Evolutionary conservation across 2,329 filamentous ascomycete species (phyloP), one percentile per base, ranked within the genome.

Genomic region (Volutella citrinella): DNA sequence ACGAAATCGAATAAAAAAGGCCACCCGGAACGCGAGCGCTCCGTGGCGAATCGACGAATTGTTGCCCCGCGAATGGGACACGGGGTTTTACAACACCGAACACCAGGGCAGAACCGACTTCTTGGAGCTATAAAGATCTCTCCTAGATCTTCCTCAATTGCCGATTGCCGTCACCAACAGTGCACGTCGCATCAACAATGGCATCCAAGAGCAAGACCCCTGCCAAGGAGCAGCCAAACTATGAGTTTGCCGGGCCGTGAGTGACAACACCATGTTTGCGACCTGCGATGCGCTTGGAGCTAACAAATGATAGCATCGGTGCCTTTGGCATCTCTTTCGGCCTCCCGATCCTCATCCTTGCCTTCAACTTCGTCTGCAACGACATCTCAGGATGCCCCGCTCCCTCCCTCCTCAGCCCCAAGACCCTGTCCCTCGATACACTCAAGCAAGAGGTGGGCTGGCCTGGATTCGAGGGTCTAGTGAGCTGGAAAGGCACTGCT

Each of bases 321-420:
- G 87, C 86, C 21, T 77, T 83, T 41, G 75, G 67, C 42, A 87
- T 97, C 54, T 85, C 85, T 7, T 83, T 94, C 52, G 82, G 82
- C 36, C 78, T 96, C 1, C 91, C 91, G 0, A 41, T 89, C 25
- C 73, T 90, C 45, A 77, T 88, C 50, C 95, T 93, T 65, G 59
- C 81, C 51, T 83, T 91, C 56, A 75, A 82, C 28, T 95, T 96
- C 57, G 70, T 84, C 52, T 96, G 91, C 74, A 97, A 96, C 66
- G 90, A 97, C 60, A 70, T 94, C 45, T 84, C 87, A 8, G 91
- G 93, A 38, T 97, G 93, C 57, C 93, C 91, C 28, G 82, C 87
- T 4, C 88, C 90, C 5, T 88, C 86, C 5, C 72, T 91, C 8
- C 74, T 95, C 22, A 72, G 75, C 48, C 89, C 86, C 19, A 80